Percentiles rank a stretch among this genome's conserved stretches.
phyloP scores from a whole-genome alignment of 2,329 filamentous ascomycete genomes.

The Seiridium cupressi region DNA sequence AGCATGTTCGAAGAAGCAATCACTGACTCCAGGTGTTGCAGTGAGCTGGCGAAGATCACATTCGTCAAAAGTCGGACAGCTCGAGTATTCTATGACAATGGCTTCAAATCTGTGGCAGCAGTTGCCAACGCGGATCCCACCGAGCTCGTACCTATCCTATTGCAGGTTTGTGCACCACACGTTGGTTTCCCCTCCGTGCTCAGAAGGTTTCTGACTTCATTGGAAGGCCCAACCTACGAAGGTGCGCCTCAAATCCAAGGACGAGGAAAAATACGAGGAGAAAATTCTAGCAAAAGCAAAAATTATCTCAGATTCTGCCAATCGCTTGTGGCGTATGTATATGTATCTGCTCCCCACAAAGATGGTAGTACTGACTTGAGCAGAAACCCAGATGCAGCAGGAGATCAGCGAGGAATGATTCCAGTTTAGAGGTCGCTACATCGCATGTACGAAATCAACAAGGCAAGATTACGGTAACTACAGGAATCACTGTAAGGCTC shows the following conservation, averaged over 20 bases:
- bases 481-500: too few species aligned
- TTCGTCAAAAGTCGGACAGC: conserved; percentile 78
- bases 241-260: conserved; percentile 50
- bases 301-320: conserved; percentile 67
- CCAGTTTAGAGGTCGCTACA: too few species aligned
- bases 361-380: conserved; percentile 12
- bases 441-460: too few species aligned
- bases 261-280: conserved; percentile 59
- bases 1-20: too few species aligned
- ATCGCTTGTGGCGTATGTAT: conserved; percentile 63
- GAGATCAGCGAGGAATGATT: conserved; percentile 44
- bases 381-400: conserved; percentile 51
- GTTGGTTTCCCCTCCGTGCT: too few species aligned
- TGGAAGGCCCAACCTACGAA: conserved; percentile 65
- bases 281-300: conserved; percentile 67
- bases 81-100: conserved; percentile 72
- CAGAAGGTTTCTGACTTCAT: background rate
- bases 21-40: too few species aligned
- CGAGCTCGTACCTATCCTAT: conserved; percentile 68
- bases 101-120: conserved; percentile 65
- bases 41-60: conserved; percentile 65
- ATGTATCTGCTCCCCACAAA: conserved; percentile 9
- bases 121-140: conserved; percentile 68
- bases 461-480: too few species aligned
- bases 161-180: conserved; percentile 52